phyloP scores from a whole-genome alignment of 208 protist genomes.

The Borovskyia barvae region DNA sequence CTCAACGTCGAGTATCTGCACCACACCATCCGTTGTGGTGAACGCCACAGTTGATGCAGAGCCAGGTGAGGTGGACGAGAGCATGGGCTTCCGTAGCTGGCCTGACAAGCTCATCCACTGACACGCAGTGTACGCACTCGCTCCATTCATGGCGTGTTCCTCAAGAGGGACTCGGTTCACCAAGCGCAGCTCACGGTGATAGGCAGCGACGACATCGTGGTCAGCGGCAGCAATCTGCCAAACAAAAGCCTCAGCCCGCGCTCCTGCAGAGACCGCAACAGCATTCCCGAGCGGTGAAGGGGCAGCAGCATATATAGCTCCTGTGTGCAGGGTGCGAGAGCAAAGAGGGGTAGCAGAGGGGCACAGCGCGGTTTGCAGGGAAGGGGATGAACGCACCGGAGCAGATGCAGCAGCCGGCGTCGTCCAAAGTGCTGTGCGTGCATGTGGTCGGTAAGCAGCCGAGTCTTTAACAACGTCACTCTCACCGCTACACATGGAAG shows the following conservation, averaged over 20 bases:
- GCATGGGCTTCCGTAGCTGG: not conserved
- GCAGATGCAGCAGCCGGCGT: not conserved
- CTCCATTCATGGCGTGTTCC: no score
- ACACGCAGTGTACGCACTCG: slow-evolving; percentile 23
- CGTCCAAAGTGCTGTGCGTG: no score
- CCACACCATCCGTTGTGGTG: slow-evolving; percentile 46
- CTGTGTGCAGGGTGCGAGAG: slow-evolving; percentile 32
- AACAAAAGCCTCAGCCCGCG: slow-evolving; percentile 50
- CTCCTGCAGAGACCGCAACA: slow-evolving; percentile 50
- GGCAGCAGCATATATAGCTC: slow-evolving; percentile 48
- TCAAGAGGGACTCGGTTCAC: slow-evolving; percentile 23
- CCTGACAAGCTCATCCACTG: slow-evolving; percentile 17
- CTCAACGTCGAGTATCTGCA: slow-evolving; percentile 36
- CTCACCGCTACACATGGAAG: not conserved
- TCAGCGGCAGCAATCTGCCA: slow-evolving; percentile 30
- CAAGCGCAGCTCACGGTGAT: slow-evolving; percentile 15
- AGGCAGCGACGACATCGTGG: not conserved
- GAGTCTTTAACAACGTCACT: no score
- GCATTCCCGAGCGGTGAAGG: slow-evolving; percentile 12
- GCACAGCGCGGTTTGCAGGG: slow-evolving; percentile 15
- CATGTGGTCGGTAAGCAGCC: no score
- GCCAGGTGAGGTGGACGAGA: not conserved
- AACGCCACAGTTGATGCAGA: slow-evolving; percentile 20
- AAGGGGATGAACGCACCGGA: not conserved
- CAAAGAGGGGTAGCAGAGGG: slow-evolving; percentile 37